Percentiles rank a stretch among this genome's conserved stretches.
Conservation (phyloP, 225 moss, liverwort and hornwort species). For the Bryoerythrophyllum caledonicum region DNA sequence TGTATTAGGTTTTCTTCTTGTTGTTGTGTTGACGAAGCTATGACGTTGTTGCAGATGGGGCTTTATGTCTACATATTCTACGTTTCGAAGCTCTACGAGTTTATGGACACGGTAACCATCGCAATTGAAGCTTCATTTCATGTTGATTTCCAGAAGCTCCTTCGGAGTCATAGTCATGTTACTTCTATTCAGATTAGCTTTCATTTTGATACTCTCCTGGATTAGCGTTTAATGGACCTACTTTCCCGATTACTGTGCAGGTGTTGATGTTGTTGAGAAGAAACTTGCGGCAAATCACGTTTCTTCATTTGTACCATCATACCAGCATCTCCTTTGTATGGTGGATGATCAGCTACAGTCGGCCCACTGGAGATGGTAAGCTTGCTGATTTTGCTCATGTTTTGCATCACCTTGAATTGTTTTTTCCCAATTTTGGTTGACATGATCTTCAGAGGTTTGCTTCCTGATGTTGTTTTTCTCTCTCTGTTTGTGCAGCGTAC, state of each 20-base stretch:
- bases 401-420: background rate
- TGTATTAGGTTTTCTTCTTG: background rate
- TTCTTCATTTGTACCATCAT: slow-evolving; percentile 87
- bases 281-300: slow-evolving; percentile 81
- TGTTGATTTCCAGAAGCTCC: background rate
- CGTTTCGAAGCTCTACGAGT: slow-evolving; percentile 87
- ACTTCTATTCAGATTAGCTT: background rate
- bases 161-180: background rate
- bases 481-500: slow-evolving; percentile 60
- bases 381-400: background rate
- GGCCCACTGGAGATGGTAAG: slow-evolving; percentile 72
- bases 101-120: slow-evolving; percentile 84
- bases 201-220: background rate
- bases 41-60: slow-evolving; percentile 59
- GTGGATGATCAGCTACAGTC: slow-evolving; percentile 79
- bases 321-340: slow-evolving; percentile 84
- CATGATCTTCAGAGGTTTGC: background rate
- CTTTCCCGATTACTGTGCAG: slow-evolving; percentile 39
- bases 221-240: background rate
- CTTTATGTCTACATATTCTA: slow-evolving; percentile 73
- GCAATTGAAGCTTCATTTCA: too few species aligned
- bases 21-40: too few species aligned
- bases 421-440: background rate
- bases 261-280: slow-evolving; percentile 78
- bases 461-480: background rate